Base-by-base conservation (phyloP, 1,284 basidiomycete genomes). In the Dichomitus squalens region DNA sequence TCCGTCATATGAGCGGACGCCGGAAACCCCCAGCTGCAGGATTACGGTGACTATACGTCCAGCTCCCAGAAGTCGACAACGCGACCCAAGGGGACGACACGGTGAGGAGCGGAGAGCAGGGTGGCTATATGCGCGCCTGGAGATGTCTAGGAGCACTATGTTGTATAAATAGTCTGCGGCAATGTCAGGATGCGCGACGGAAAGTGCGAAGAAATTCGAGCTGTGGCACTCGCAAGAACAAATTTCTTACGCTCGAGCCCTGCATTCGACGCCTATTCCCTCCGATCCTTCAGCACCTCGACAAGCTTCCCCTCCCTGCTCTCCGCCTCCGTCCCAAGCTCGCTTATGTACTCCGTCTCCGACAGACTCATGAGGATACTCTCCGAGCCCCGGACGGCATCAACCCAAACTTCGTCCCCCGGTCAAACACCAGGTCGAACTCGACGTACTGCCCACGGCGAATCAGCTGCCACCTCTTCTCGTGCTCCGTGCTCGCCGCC, bases 331-430 rank as follows among this genome's bases (percentile, higher is more conserved):
- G 77, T 76, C 3, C 92, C 93, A 64, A 96, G 70, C 12, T 93
- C 89, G 25, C 83, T 84, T 86, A 90, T 90, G 73, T 97, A 98
- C 75, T 98, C 95, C 95, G 86, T 89, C 76, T 96, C 90, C 0
- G 95, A 95, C 56, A 98, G 11, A 16, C 44, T 47, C 31, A 47
- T 47, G 57, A 96, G 74, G 58, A 97, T 95, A 70, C 92, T 95
- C 79, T 98, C 60, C 95, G 80, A 21, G 94, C 94, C 5, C 93
- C 93, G 16, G 95, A 95, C 1, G 94, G 94, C 77, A 86, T 87
- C 60, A 98, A 76, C 9, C 95, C 95, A 67, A 97, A 96, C 74
- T 88, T 91, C 20, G 90, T 93, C 12, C 91, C 91, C 18, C 89
- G 79, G 71, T 97, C 95, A 68, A 92, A 88, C 5, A 97, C 87